A percentile compares a stretch with the other conserved stretches of the same genome.
Conservation (phyloP, 2,329 filamentous ascomycete genomes). For the Cordyceps cateniannulata region DNA sequence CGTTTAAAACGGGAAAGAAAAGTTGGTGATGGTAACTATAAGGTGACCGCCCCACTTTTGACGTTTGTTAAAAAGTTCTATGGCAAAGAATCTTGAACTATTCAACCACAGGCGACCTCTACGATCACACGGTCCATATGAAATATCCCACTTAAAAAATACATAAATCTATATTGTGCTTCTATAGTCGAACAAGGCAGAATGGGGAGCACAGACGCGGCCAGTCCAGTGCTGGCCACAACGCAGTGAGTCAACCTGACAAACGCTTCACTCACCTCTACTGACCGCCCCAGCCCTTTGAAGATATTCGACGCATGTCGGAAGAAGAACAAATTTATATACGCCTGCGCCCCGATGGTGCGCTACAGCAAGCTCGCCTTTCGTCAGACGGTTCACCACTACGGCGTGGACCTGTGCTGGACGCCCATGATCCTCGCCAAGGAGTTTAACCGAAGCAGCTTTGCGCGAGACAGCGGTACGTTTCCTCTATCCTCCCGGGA, state of each 20-base stretch:
- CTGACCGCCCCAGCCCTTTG: conserved; percentile 38
- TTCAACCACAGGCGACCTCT: background rate
- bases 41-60: background rate
- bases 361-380: conserved; percentile 64
- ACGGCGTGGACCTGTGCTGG: conserved; percentile 61
- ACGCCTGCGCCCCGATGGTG: conserved; percentile 62
- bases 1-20: background rate
- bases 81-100: background rate
- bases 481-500: background rate
- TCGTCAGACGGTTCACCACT: conserved; percentile 58
- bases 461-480: conserved; percentile 55
- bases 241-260: conserved; percentile 7
- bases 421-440: conserved; percentile 68
- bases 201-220: conserved; percentile 6
- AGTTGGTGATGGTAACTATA: background rate
- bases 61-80: conserved; percentile 3
- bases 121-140: background rate
- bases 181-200: background rate
- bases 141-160: background rate
- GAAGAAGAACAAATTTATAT: conserved; percentile 45
- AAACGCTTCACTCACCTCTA: background rate
- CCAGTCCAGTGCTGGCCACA: conserved; percentile 6
- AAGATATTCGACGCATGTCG: conserved; percentile 52
- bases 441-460: conserved; percentile 56
- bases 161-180: background rate